A percentile compares a stretch with the other conserved stretches of the same genome.
These are phyloP conservation scores for Penicillium capsulatum DNA, from an alignment of 2,329 filamentous ascomycete species.

Conservation along the genomic window DNA sequence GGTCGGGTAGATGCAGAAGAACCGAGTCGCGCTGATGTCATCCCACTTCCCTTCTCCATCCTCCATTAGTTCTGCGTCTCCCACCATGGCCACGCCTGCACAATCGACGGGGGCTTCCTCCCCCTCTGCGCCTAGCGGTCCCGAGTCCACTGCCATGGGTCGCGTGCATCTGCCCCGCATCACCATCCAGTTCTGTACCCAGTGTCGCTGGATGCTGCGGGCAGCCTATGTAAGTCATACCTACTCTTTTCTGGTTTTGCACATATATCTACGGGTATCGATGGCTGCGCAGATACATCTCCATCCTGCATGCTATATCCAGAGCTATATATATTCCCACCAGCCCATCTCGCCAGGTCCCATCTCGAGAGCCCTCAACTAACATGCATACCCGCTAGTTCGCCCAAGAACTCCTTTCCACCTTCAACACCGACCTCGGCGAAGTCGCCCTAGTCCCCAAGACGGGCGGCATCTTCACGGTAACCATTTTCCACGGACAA, in stretches of 20 bases:
- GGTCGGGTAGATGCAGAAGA: background rate
- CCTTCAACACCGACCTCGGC: slow-evolving; percentile 76
- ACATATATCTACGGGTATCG: too few relatives aligned
- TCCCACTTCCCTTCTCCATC: slow-evolving; percentile 10
- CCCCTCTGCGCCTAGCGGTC: slow-evolving; percentile 3
- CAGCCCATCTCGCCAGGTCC: too few relatives aligned
- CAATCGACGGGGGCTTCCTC: background rate
- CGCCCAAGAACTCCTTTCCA: slow-evolving; percentile 91
- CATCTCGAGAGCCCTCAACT: too few relatives aligned
- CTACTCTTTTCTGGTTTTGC: slow-evolving; percentile 3
- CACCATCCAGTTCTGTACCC: slow-evolving; percentile 87
- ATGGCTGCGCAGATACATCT: too few relatives aligned
- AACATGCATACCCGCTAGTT: too few relatives aligned
- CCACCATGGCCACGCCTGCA: background rate
- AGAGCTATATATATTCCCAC: too few relatives aligned
- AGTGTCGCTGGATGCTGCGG: slow-evolving; percentile 87
- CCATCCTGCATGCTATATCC: too few relatives aligned
- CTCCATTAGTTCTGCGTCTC: background rate
- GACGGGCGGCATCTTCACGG: slow-evolving; percentile 77
- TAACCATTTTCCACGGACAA: slow-evolving; percentile 53
- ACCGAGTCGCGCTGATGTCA: slow-evolving; percentile 29
- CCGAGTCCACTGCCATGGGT: slow-evolving; percentile 9
- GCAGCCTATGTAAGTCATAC: slow-evolving; percentile 68
- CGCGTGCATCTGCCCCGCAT: slow-evolving; percentile 61
- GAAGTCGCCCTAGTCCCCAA: slow-evolving; percentile 83